A percentile compares a stretch with the other conserved stretches of the same genome.
These are phyloP conservation scores for Rhododendron vialii DNA, from an alignment of 148 eudicot species.

Conservation along the genomic window DNA sequence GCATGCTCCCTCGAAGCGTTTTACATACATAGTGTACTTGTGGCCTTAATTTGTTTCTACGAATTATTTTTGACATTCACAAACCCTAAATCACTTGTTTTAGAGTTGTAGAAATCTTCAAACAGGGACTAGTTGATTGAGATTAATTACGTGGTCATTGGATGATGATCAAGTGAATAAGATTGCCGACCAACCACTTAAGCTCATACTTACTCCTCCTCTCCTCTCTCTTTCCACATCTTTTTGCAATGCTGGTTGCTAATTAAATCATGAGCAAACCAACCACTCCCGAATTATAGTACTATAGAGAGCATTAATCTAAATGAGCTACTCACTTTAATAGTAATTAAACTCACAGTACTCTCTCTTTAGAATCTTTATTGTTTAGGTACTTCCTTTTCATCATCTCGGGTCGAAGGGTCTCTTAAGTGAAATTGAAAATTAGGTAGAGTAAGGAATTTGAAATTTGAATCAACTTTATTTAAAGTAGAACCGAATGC, in stretches of 20 bases:
- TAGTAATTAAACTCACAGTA: not conserved
- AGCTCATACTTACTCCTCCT: not conserved
- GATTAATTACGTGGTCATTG: not conserved
- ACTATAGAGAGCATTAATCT: not conserved
- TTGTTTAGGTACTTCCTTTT: not conserved
- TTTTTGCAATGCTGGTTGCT: not conserved
- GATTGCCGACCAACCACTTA: not conserved
- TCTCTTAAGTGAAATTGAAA: not conserved
- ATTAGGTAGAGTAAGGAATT: not conserved
- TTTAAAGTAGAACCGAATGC: not conserved
- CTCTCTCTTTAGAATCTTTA: not conserved
- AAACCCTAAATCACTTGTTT: too few species aligned
- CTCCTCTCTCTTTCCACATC: not conserved
- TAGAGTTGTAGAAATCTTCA: not conserved
- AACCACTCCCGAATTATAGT: not conserved
- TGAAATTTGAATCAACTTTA: not conserved
- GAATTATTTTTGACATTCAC: too few species aligned
- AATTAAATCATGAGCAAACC: not conserved
- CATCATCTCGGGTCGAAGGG: not conserved
- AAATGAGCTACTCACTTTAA: not conserved
- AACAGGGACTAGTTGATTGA: not conserved
- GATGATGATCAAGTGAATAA: not conserved
- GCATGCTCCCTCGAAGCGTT: not conserved
- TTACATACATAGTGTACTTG: too few species aligned
- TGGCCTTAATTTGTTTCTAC: too few species aligned